Percentiles rank a stretch among this genome's conserved stretches.
Evolutionary conservation across 1,284 basidiomycete genomes (phyloP).

Genomic region (Trichosporon sp.): DNA sequence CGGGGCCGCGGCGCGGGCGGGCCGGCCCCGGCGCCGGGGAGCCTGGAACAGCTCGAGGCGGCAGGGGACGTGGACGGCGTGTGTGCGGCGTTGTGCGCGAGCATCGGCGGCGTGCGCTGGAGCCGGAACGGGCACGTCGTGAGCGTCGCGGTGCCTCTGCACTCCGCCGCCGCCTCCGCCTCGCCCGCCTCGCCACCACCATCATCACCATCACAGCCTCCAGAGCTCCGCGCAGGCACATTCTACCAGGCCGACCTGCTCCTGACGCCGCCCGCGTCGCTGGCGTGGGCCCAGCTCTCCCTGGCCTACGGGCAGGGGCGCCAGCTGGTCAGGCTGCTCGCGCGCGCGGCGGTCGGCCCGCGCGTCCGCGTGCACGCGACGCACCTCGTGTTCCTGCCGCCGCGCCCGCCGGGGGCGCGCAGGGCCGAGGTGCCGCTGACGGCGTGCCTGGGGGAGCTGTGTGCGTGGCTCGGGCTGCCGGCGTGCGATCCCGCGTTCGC

Average conservation of each 20-base stretch:
- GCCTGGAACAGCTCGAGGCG: not conserved
- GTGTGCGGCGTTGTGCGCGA: not conserved
- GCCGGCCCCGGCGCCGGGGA: too few species aligned
- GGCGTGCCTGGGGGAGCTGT: conserved; percentile 22
- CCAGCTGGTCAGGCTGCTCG: conserved; percentile 9
- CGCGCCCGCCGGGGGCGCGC: conserved; percentile 9
- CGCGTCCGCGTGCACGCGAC: conserved; percentile 14
- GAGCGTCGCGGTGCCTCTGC: not conserved
- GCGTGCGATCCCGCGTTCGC: not conserved
- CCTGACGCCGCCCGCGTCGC: conserved; percentile 13
- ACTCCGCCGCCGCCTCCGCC: not conserved
- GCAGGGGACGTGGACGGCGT: not conserved
- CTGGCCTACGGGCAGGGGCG: conserved; percentile 21
- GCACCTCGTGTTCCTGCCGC: conserved; percentile 24
- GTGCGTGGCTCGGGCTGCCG: conserved; percentile 31
- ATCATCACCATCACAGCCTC: not conserved
- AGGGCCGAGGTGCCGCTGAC: conserved; percentile 25
- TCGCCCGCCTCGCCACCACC: not conserved
- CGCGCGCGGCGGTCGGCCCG: conserved; percentile 8
- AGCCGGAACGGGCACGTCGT: not conserved
- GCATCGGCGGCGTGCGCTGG: not conserved
- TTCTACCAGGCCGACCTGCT: conserved; percentile 40
- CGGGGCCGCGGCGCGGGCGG: not conserved
- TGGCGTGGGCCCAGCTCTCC: conserved; percentile 11
- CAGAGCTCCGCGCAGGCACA: not conserved